Evolutionary conservation across 371 early-diverging fungal genomes (phyloP).

Genomic region (Blakeslea trispora): DNA sequence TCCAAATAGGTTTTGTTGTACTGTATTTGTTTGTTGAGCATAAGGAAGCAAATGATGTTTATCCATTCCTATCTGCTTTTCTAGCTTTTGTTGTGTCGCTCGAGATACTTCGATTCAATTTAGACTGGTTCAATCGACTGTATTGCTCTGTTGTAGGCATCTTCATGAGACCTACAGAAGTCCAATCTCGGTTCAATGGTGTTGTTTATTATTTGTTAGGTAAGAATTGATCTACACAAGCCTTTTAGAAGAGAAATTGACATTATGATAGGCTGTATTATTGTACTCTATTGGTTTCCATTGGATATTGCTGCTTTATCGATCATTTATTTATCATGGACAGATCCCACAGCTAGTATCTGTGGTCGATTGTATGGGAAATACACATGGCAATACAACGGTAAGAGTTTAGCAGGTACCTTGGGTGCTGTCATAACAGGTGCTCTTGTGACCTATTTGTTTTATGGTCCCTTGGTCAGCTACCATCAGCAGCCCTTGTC

Average conservation of each 20-base stretch:
- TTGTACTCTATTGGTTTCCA: constrained; percentile 46
- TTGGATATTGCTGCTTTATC: constrained; percentile 55
- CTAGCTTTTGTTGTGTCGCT: constrained; percentile 35
- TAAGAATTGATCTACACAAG: too few relatives aligned
- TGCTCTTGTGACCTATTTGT: constrained; percentile 42
- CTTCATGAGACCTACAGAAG: constrained; percentile 54
- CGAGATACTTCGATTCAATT: constrained; percentile 50
- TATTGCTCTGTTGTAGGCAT: constrained; percentile 51
- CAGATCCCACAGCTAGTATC: constrained; percentile 57
- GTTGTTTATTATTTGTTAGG: constrained; percentile 56
- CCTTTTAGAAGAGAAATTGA: too few relatives aligned
- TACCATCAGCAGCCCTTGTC: constrained; percentile 15
- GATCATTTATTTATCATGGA: constrained; percentile 58
- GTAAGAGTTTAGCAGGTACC: constrained; percentile 56
- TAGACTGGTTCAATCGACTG: constrained; percentile 44
- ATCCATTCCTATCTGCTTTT: constrained; percentile 32
- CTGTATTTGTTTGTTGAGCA: constrained; percentile 39
- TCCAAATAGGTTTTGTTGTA: constrained; percentile 47
- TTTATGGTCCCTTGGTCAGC: constrained; percentile 30
- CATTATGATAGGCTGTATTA: constrained; percentile 36
- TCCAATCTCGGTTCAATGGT: constrained; percentile 45
- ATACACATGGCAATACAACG: constrained; percentile 47
- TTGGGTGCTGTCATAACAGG: constrained; percentile 46
- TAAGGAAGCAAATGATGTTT: constrained; percentile 31
- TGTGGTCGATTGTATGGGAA: constrained; percentile 53